Base-by-base conservation (phyloP, 371 early-diverging fungal genomes). In the Lichtheimia ornata region DNA sequence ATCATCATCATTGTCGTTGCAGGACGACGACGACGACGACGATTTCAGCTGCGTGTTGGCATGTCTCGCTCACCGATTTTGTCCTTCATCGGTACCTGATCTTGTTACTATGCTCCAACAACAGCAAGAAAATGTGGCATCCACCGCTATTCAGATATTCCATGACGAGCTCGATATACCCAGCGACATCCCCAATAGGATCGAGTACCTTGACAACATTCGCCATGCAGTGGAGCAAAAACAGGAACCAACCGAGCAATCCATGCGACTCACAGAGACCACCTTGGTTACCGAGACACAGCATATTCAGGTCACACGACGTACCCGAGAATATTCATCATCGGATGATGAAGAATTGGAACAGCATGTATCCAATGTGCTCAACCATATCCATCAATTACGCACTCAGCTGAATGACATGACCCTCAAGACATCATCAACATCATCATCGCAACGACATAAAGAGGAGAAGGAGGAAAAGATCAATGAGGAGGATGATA, bases 31-130 rank as follows among this genome's bases (percentile, higher is more conserved):
- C 18, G 64, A 64, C 42, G 47, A 22, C 18, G 64, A 64, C 2
- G 2, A 22, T 40, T 53, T 64, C 14, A 67, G 66, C 17, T 56
- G 59, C 41, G 60, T 65, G 2, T 44, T 76, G 3, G 17, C 73
- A 5, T 73, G 73, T 52, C 58, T 76, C 25, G 69, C 71, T 55
- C 77, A 76, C 58, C 70, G 69, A 40, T 73, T 63, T 56, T 76
- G 68, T 50, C 71, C 71, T 15, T 61, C 66, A 13, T 17, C 50
- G 28, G 55, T 74, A 52, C 68, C 69, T 25, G 59, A 74, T 53
- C 58, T 74, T 5, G 43, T 64, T 50, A 30, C 25, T 11, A 55
- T 41, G 20, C 40, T 66, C 5, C 67, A 57, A 35, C 51, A 62
- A 25, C 51, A 62, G 20, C 51, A 61, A 18, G 25, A 44, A 7